These are phyloP conservation scores for Starmerella roubikii DNA, from an alignment of 805 yeast species.

Conservation along the genomic window DNA sequence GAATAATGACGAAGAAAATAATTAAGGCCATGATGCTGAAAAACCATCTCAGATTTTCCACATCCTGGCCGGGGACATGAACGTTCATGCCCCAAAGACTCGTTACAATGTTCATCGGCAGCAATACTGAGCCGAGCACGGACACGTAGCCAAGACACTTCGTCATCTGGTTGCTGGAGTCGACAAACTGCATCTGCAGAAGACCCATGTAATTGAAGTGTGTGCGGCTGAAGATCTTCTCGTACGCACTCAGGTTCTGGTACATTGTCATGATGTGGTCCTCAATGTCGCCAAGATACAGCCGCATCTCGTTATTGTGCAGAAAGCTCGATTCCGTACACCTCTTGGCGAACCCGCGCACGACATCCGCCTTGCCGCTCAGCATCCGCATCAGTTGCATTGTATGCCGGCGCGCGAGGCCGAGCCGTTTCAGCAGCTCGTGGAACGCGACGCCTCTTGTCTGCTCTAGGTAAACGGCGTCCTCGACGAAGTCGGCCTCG, in stretches of 20 bases:
- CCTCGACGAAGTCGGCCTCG: slow-evolving; percentile 57
- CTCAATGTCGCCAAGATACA: slow-evolving; percentile 88
- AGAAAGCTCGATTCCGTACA: slow-evolving; percentile 58
- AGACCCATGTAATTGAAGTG: slow-evolving; percentile 90
- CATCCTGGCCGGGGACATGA: slow-evolving; percentile 56
- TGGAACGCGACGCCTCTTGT: slow-evolving; percentile 31
- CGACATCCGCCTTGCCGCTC: slow-evolving; percentile 91
- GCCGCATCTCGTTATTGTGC: slow-evolving; percentile 83
- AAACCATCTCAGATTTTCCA: slow-evolving; percentile 44
- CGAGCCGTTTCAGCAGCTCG: slow-evolving; percentile 62
- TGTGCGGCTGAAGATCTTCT: slow-evolving; percentile 81
- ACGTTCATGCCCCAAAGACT: slow-evolving; percentile 97
- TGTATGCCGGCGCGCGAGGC: slow-evolving; percentile 78
- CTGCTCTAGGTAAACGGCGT: slow-evolving; percentile 62
- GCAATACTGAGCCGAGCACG: slow-evolving; percentile 72
- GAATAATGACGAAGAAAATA: slow-evolving; percentile 29
- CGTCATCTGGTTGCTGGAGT: slow-evolving; percentile 73
- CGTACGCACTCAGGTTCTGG: slow-evolving; percentile 78
- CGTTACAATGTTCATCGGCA: slow-evolving; percentile 80
- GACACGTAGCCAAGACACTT: slow-evolving; percentile 83
- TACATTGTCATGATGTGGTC: slow-evolving; percentile 95
- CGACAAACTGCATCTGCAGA: slow-evolving; percentile 81
- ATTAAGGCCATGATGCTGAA: slow-evolving; percentile 51
- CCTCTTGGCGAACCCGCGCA: slow-evolving; percentile 88
- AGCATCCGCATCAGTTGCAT: slow-evolving; percentile 84